phyloP scores from a whole-genome alignment of 768 basidiomycete species.

The Chalciporus sphaerocephalus region DNA sequence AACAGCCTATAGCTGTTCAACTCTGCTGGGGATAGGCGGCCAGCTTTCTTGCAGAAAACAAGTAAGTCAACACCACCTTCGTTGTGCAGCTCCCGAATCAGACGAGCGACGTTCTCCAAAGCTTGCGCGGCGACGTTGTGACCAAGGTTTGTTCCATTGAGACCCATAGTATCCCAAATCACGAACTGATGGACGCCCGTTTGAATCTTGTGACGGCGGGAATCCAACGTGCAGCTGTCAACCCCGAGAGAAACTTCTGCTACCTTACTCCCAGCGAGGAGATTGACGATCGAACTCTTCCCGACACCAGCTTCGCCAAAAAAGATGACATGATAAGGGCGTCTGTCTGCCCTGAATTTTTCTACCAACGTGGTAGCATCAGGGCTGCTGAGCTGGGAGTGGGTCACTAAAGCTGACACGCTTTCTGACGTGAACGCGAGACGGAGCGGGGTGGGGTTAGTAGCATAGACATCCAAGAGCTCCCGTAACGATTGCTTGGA shows the following conservation, averaged over 20 bases:
- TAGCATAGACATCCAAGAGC: conserved; percentile 8
- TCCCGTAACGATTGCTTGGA: conserved; percentile 12
- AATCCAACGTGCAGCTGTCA: conserved; percentile 33
- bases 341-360: conserved; percentile 10
- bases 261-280: conserved; percentile 24
- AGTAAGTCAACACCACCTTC: conserved; percentile 37
- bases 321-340: conserved; percentile 30
- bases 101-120: conserved; percentile 21
- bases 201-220: conserved; percentile 19
- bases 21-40: conserved; percentile 27
- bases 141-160: conserved; percentile 16
- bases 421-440: conserved; percentile 16
- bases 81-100: conserved; percentile 30
- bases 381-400: conserved; percentile 9
- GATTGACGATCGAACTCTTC: conserved; percentile 41
- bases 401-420: conserved; percentile 1
- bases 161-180: conserved; percentile 32
- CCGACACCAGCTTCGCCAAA: conserved; percentile 40
- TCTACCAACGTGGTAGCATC: conserved; percentile 13
- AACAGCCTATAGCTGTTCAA: conserved; percentile 34
- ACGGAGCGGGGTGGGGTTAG: conserved; percentile 9
- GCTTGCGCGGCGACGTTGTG: conserved; percentile 12
- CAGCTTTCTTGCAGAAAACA: conserved; percentile 32
- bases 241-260: conserved; percentile 26
- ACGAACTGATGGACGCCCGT: conserved; percentile 20